These are phyloP conservation scores for Udeniomyces megalosporus DNA, from an alignment of 768 basidiomycete species.

Conservation along the genomic window DNA sequence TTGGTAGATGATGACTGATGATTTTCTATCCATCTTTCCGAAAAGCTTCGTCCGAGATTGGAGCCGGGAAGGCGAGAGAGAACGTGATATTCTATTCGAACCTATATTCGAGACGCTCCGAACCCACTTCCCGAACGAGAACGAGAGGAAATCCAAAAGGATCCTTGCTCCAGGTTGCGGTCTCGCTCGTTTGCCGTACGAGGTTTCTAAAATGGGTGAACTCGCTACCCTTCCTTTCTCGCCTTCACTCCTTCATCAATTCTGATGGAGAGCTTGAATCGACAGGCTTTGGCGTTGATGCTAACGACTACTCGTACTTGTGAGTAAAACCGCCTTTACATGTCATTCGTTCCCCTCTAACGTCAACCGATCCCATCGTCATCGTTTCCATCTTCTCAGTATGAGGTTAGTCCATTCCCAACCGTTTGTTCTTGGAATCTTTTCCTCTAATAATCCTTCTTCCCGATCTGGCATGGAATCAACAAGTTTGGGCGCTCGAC, in stretches of 20 bases:
- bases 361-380: too few species aligned
- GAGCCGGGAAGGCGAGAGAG: constrained; percentile 42
- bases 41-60: constrained; percentile 46
- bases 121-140: background rate
- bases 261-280: too few species aligned
- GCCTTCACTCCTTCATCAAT: too few species aligned
- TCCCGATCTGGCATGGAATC: background rate
- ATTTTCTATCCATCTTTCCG: too few species aligned
- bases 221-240: background rate
- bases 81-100: constrained; percentile 29
- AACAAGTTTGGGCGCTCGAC: constrained; percentile 44
- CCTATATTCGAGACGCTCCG: too few species aligned
- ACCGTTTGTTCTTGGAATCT: too few species aligned
- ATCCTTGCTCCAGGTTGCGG: constrained; percentile 52
- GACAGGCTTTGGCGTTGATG: too few species aligned
- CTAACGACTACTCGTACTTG: too few species aligned
- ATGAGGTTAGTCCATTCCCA: constrained; percentile 24
- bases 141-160: constrained; percentile 28
- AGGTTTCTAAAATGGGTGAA: constrained; percentile 46
- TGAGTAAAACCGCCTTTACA: too few species aligned
- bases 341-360: too few species aligned
- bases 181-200: constrained; percentile 50
- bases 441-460: too few species aligned
- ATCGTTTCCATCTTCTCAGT: constrained; percentile 45
- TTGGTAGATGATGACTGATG: too few species aligned